Evolutionary conservation across 768 basidiomycete genomes (phyloP), one percentile per base, ranked within the genome.

Genomic region (Tubosaeta brunneosetosa): DNA sequence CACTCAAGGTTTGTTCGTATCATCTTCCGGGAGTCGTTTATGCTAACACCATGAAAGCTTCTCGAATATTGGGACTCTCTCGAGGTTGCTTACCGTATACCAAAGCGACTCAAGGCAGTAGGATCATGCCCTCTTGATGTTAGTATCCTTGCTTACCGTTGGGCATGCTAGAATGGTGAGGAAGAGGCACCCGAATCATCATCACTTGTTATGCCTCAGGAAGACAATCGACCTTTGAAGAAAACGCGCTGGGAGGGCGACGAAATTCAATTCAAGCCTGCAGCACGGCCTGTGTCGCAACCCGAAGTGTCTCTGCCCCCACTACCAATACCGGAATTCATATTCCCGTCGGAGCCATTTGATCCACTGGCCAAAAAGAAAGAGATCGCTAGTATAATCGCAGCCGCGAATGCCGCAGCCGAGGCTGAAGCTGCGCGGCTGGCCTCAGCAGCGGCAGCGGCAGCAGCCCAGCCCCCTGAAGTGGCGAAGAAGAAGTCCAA

Each of bases 71-170:
- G 95, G 95, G 78, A 80, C 17, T 76, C 76, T 2, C 76, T 97
- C 41, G 84, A 85, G 29, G 66, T 82, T n/a, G 86, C 81, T 26
- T 94, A 86, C 67, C 83, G 91, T 60, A 95, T 97, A 80, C 89
- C 92, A 14, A 89, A 91, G 65, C 78, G 86, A 51, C 59, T 75
- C 44, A 75, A 75, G 59, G 70, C 63, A 31, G 76, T 78, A 54
- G 25, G 74, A 55, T 2, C 33, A 31, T 40, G 11, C 44, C 11
- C 8, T 29, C 27, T 17, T 17, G 29, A 38, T 13, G n/a, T 19
- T 14, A 19, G 22, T n/a, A 8, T 17, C n/a, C 44, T 43, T 10
- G n/a, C 49, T 58, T 14, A 59, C 17, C 6, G 4, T 54, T 8
- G 13, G 3, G 14, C 33, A 25, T 25, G 4, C 48, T 44, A 69